These are phyloP conservation scores for Bipolaris gigantea DNA, from an alignment of 2,329 filamentous ascomycete species.

Conservation along the genomic window DNA sequence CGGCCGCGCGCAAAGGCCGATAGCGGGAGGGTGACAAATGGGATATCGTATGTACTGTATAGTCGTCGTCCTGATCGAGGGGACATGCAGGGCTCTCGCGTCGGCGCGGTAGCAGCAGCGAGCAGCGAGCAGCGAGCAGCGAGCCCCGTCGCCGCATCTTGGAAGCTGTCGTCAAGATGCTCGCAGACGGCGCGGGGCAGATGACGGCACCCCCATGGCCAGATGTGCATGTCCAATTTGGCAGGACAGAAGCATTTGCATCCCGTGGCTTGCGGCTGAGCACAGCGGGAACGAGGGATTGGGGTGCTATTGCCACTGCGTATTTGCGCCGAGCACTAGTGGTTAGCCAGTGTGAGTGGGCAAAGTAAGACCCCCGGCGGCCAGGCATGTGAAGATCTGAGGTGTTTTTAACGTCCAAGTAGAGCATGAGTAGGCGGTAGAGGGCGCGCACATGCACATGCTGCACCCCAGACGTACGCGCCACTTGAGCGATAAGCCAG, in stretches of 20 bases:
- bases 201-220: neutral
- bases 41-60: neutral
- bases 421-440: too few species aligned
- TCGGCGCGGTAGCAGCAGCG: slow-evolving; percentile 2
- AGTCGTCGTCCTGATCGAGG: neutral
- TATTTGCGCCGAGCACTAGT: neutral
- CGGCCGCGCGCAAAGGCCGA: neutral
- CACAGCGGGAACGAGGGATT: neutral
- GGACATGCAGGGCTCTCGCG: slow-evolving; percentile 10
- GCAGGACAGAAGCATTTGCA: neutral
- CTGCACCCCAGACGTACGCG: slow-evolving; percentile 25
- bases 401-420: neutral
- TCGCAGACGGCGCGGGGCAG: slow-evolving; percentile 1
- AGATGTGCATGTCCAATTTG: neutral
- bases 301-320: neutral
- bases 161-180: slow-evolving; percentile 8
- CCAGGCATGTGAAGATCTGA: slow-evolving; percentile 14
- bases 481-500: slow-evolving; percentile 17
- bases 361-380: neutral
- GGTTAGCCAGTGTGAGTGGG: neutral
- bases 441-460: slow-evolving; percentile 8
- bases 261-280: neutral
- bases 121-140: slow-evolving; percentile 5
- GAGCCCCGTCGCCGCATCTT: slow-evolving; percentile 6
- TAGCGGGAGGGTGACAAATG: slow-evolving; percentile 14